phyloP scores from a whole-genome alignment of 768 basidiomycete species.

The Hydnum rufescens region DNA sequence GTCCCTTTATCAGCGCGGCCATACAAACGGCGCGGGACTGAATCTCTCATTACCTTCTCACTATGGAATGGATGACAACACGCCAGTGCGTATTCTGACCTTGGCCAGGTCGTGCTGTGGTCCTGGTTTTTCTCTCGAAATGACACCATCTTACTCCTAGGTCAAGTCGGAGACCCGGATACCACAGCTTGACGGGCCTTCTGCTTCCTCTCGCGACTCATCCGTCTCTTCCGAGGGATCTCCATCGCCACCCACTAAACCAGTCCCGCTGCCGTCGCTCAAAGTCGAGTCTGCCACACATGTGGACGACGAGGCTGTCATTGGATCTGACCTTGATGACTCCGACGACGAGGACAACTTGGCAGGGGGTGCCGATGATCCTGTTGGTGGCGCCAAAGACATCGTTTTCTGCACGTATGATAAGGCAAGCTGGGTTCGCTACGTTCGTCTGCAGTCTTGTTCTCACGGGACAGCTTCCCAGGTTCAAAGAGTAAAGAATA shows the following conservation, averaged over 20 bases:
- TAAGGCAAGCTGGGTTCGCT: conserved; percentile 37
- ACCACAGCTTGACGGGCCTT: conserved; percentile 67
- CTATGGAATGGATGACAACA: not conserved
- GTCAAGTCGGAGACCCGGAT: conserved; percentile 26
- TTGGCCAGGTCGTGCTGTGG: not conserved
- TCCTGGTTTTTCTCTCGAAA: not conserved
- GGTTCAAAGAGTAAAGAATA: conserved; percentile 99
- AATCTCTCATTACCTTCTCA: not conserved
- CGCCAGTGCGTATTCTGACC: not conserved
- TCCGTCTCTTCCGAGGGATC: conserved; percentile 23
- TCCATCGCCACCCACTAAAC: conserved; percentile 39
- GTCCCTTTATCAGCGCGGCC: conserved; percentile 3
- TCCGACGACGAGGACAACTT: conserved; percentile 69
- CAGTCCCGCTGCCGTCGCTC: conserved; percentile 45
- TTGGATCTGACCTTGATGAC: conserved; percentile 90
- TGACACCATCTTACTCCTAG: not conserved
- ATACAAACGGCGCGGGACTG: not conserved
- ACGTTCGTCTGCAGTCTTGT: conserved; percentile 3
- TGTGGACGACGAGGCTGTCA: conserved; percentile 37
- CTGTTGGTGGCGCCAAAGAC: conserved; percentile 66
- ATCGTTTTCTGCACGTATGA: conserved; percentile 98
- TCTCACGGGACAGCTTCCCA: conserved; percentile 16
- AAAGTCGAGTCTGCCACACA: conserved; percentile 18
- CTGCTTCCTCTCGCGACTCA: conserved; percentile 24
- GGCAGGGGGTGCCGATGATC: conserved; percentile 32